Conservation (phyloP, 2,329 filamentous ascomycete species). For the Cladophialophora bantiana region DNA sequence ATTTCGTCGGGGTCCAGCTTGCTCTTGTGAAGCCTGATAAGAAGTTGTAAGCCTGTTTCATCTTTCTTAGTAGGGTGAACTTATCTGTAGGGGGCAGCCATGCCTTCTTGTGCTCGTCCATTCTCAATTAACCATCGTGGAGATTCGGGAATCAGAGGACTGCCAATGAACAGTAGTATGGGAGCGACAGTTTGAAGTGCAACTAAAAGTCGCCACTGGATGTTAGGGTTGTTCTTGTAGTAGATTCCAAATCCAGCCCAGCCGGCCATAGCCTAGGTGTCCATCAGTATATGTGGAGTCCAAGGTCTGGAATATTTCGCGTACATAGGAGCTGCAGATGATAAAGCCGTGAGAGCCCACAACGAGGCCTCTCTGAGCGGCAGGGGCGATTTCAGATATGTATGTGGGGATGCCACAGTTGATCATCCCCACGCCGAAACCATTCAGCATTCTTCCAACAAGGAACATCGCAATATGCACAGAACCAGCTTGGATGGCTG, state of each 20-base stretch:
- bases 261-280: background rate
- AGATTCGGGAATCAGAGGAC: background rate
- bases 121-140: background rate
- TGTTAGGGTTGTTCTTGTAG: slow-evolving; percentile 14
- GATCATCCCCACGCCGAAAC: slow-evolving; percentile 18
- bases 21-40: background rate
- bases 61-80: background rate
- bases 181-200: background rate
- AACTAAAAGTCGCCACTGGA: slow-evolving; percentile 20
- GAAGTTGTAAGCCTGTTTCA: background rate
- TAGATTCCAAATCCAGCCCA: slow-evolving; percentile 20
- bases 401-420: slow-evolving; percentile 16
- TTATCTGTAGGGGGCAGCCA: background rate
- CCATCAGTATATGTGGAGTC: background rate
- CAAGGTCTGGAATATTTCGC: background rate
- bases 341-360: slow-evolving; percentile 10
- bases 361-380: slow-evolving; percentile 46
- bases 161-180: background rate
- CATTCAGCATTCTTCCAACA: slow-evolving; percentile 24
- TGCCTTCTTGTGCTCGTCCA: background rate
- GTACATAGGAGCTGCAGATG: background rate
- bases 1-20: background rate
- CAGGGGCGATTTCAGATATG: slow-evolving; percentile 13
- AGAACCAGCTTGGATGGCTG: slow-evolving; percentile 21
- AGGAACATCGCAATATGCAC: slow-evolving; percentile 30